Evolutionary conservation across 2,329 filamentous ascomycete species (phyloP).

Genomic region (Colletotrichum viniferum): DNA sequence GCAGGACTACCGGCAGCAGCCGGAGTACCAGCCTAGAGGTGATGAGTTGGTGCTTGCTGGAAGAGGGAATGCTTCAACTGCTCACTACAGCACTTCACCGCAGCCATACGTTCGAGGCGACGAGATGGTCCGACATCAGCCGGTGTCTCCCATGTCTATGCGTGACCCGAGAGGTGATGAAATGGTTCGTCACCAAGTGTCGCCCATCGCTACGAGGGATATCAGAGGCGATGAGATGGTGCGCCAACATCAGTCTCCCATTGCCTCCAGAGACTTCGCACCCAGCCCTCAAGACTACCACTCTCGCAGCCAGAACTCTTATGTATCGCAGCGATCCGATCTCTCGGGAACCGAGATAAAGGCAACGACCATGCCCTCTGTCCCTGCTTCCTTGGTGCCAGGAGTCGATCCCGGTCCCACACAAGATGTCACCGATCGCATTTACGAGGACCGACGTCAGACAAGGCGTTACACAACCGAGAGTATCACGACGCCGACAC

Average conservation of each 20-base stretch:
- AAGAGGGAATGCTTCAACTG: slow-evolving; percentile 34
- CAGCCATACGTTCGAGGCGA: slow-evolving; percentile 18
- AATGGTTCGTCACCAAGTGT: neutral
- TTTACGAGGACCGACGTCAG: slow-evolving; percentile 58
- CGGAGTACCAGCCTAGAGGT: slow-evolving; percentile 9
- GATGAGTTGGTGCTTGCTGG: slow-evolving; percentile 33
- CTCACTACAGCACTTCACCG: slow-evolving; percentile 31
- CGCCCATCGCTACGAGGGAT: neutral
- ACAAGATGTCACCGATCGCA: slow-evolving; percentile 62
- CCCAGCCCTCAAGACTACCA: slow-evolving; percentile 34
- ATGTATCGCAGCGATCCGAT: slow-evolving; percentile 37
- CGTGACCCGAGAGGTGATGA: neutral
- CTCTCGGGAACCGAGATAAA: slow-evolving; percentile 37
- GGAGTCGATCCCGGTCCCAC: slow-evolving; percentile 62
- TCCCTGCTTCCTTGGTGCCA: slow-evolving; percentile 65
- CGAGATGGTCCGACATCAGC: slow-evolving; percentile 14
- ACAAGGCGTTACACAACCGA: slow-evolving; percentile 49
- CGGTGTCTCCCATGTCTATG: neutral
- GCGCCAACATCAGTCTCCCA: slow-evolving; percentile 2
- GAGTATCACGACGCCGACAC: slow-evolving; percentile 43
- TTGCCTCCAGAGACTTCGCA: slow-evolving; percentile 30
- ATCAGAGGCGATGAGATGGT: slow-evolving; percentile 13
- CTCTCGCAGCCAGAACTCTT: slow-evolving; percentile 32
- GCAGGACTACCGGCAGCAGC: slow-evolving; percentile 13
- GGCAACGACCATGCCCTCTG: slow-evolving; percentile 47